Evolutionary conservation across 2,329 filamentous ascomycete genomes (phyloP).

Genomic region (Colletotrichum endophyticum): DNA sequence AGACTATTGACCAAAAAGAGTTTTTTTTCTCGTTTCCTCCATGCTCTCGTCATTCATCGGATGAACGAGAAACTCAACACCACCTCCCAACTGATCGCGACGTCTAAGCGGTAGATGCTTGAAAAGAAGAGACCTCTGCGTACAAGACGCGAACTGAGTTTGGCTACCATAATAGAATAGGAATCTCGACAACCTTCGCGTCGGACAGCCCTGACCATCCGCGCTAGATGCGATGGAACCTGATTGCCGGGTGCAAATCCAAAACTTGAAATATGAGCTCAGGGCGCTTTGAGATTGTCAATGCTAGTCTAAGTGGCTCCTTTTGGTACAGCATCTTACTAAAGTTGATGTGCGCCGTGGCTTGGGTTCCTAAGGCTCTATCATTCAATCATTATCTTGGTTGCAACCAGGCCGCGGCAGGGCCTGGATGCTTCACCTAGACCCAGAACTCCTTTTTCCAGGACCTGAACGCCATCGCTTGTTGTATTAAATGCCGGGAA

Average conservation of each 20-base stretch:
- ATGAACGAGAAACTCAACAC: neutral
- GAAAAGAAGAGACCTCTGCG: neutral
- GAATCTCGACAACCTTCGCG: neutral
- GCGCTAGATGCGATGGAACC: neutral
- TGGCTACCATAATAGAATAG: neutral
- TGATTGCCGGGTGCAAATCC: neutral
- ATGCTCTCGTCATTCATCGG: neutral
- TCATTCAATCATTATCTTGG: neutral
- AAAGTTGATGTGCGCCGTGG: neutral
- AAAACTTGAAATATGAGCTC: neutral
- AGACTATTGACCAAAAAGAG: neutral
- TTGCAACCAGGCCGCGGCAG: neutral
- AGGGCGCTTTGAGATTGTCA: neutral
- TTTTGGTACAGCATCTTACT: neutral
- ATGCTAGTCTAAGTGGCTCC: neutral
- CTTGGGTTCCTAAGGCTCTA: no score
- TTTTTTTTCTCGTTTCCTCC: neutral
- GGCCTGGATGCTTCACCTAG: neutral
- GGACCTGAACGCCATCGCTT: conserved; percentile 15
- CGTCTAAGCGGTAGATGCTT: neutral
- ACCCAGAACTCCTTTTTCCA: neutral
- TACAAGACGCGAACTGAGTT: neutral
- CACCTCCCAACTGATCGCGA: neutral
- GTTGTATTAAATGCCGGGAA: neutral
- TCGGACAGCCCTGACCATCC: neutral